These are phyloP conservation scores for Pleurostoma richardsiae DNA, from an alignment of 2,329 filamentous ascomycete genomes.

Conservation along the genomic window DNA sequence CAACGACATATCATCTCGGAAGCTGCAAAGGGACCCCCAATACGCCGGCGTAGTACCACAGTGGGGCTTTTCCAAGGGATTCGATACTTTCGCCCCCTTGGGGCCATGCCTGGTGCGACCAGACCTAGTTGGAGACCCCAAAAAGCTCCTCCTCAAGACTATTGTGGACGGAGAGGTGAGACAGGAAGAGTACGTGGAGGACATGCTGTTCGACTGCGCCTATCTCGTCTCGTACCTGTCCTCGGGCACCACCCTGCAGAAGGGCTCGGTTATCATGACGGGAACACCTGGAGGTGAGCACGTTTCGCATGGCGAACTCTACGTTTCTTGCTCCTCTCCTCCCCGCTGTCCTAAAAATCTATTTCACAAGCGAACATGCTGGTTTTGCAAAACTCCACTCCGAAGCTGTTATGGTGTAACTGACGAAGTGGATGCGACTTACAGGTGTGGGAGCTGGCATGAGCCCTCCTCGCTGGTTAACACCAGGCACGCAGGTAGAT, in stretches of 20 bases:
- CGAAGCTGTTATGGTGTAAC: too few species aligned
- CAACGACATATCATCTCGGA: conserved; percentile 50
- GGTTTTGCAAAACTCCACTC: too few species aligned
- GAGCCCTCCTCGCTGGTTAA: conserved; percentile 28
- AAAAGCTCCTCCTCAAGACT: conserved; percentile 35
- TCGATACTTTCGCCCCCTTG: conserved; percentile 49
- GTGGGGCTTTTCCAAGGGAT: conserved; percentile 52
- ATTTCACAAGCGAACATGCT: too few species aligned
- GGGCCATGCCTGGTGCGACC: conserved; percentile 42
- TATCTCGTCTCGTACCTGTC: conserved; percentile 30
- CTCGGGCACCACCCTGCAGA: conserved; percentile 33
- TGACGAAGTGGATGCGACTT: too few species aligned
- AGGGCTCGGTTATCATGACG: conserved; percentile 39
- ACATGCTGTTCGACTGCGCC: conserved; percentile 39
- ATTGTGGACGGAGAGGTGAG: conserved; percentile 40
- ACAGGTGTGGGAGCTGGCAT: conserved; percentile 36
- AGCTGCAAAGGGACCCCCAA: conserved; percentile 42
- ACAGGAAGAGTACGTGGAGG: conserved; percentile 32
- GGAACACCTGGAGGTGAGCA: conserved; percentile 35
- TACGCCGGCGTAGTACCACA: conserved; percentile 48
- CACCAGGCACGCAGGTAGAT: conserved; percentile 32
- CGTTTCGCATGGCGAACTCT: too few species aligned
- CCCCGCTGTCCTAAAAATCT: too few species aligned
- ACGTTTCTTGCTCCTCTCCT: too few species aligned
- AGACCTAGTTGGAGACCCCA: conserved; percentile 35